Conservation (phyloP, 371 early-diverging fungal species). For the Mucor mucedo region DNA sequence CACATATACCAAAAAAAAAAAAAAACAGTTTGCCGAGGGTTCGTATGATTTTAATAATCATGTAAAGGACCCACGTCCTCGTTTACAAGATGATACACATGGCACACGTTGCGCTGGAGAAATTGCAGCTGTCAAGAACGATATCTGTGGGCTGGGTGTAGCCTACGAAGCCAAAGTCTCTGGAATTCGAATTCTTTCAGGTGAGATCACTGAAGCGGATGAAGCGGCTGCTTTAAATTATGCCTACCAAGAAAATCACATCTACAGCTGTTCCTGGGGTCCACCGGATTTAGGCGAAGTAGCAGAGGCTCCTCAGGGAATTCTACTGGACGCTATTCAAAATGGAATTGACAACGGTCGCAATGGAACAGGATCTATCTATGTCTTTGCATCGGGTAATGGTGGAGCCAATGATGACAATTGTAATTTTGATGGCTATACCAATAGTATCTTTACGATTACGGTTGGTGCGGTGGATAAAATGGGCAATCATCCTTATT, state of each 20-base stretch:
- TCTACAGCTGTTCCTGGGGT: constrained; percentile 95
- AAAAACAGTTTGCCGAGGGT: constrained; percentile 73
- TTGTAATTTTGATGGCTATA: constrained; percentile 97
- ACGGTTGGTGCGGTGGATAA: constrained; percentile 90
- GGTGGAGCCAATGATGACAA: constrained; percentile 86
- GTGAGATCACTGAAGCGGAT: constrained; percentile 59
- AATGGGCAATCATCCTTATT: constrained; percentile 75
- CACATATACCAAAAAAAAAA: no score
- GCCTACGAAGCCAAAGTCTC: constrained; percentile 90
- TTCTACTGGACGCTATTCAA: constrained; percentile 80
- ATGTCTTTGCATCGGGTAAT: constrained; percentile 94
- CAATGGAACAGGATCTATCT: constrained; percentile 85
- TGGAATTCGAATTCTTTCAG: constrained; percentile 63
- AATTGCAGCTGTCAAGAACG: constrained; percentile 89
- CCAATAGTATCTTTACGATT: constrained; percentile 92
- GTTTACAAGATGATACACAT: constrained; percentile 82
- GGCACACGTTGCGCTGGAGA: constrained; percentile 98
- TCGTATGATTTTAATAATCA: constrained; percentile 95
- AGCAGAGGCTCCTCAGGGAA: constrained; percentile 80
- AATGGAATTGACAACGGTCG: constrained; percentile 87
- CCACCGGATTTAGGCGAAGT: constrained; percentile 85
- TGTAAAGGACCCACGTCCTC: constrained; percentile 76
- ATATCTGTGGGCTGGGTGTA: constrained; percentile 94
- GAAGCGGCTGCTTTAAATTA: constrained; percentile 90
- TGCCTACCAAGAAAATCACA: constrained; percentile 80